These are phyloP conservation scores for Vitis vinifera DNA, from an alignment of 164 flowering plant species.

Conservation along the genomic window DNA sequence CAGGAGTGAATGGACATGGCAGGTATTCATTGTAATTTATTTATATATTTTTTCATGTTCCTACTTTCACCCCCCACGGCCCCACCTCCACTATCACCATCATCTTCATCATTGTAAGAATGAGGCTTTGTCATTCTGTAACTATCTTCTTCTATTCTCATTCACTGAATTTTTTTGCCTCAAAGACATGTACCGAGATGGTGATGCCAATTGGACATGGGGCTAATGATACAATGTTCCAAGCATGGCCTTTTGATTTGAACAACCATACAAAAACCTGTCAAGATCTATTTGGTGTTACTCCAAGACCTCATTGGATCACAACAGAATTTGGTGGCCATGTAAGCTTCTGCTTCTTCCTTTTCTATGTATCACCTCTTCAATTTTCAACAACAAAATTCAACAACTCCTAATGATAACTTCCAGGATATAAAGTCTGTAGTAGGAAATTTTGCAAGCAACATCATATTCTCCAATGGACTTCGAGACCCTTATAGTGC, in stretches of 20 bases:
- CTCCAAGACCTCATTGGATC: constrained; percentile 4
- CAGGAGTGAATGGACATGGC: constrained; percentile 8
- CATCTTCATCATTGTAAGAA: too few species aligned
- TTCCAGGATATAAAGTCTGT: constrained; percentile 12
- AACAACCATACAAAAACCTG: background rate
- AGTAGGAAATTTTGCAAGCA: constrained; percentile 9
- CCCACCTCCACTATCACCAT: too few species aligned
- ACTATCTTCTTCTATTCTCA: too few species aligned
- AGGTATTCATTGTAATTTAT: constrained; percentile 2
- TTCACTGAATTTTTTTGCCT: too few species aligned
- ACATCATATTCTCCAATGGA: constrained; percentile 22
- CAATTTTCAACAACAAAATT: too few species aligned
- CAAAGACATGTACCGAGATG: background rate
- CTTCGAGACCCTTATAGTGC: constrained; percentile 12
- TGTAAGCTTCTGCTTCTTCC: constrained; percentile 1
- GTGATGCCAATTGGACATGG: constrained; percentile 7
- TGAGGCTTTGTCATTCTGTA: too few species aligned
- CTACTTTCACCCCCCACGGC: too few species aligned
- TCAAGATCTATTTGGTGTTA: background rate
- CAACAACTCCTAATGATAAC: background rate
- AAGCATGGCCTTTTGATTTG: constrained; percentile 6
- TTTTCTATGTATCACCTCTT: too few species aligned
- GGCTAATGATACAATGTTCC: constrained; percentile 11
- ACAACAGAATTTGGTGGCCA: constrained; percentile 12
- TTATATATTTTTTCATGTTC: too few species aligned